These are phyloP conservation scores for Pleoardoris graminearum DNA, from an alignment of 2,329 filamentous ascomycete genomes.

Conservation along the genomic window DNA sequence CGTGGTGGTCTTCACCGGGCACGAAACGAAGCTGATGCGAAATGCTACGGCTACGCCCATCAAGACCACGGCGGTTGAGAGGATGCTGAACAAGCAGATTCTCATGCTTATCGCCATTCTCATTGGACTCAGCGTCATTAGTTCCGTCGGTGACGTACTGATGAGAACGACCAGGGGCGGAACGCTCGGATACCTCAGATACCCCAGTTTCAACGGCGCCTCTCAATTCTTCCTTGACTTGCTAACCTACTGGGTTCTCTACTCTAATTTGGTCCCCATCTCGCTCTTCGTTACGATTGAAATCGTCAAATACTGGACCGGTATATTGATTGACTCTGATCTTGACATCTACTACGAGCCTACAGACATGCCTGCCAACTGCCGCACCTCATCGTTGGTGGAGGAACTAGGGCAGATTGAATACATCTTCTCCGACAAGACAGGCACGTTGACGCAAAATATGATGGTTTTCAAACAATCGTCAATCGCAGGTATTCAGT, in stretches of 20 bases:
- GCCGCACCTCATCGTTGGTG: slow-evolving; percentile 91
- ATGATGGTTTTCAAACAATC: slow-evolving; percentile 99
- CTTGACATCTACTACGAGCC: slow-evolving; percentile 97
- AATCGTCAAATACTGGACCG: slow-evolving; percentile 96
- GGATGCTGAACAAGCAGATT: slow-evolving; percentile 91
- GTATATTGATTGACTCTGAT: slow-evolving; percentile 96
- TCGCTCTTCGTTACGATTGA: slow-evolving; percentile 98
- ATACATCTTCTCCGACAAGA: slow-evolving; percentile 98
- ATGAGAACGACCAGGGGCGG: slow-evolving; percentile 65
- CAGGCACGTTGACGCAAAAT: slow-evolving; percentile 95
- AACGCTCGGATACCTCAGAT: slow-evolving; percentile 72
- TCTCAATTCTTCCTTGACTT: slow-evolving; percentile 90
- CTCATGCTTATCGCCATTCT: slow-evolving; percentile 86
- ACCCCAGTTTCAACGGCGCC: slow-evolving; percentile 64
- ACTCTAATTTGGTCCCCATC: slow-evolving; percentile 94
- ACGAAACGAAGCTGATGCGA: slow-evolving; percentile 98
- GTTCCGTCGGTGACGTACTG: slow-evolving; percentile 87
- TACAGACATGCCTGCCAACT: slow-evolving; percentile 93
- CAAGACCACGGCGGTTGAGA: slow-evolving; percentile 94
- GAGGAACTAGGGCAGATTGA: slow-evolving; percentile 98
- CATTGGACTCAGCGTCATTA: slow-evolving; percentile 81
- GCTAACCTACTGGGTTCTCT: slow-evolving; percentile 97
- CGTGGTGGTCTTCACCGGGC: slow-evolving; percentile 93
- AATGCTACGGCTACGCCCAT: slow-evolving; percentile 97
- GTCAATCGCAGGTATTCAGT: slow-evolving; percentile 90